Evolutionary conservation across 345 rosid genomes (phyloP), one percentile per base, ranked within the genome.

Genomic region (Lepidium africanum): DNA sequence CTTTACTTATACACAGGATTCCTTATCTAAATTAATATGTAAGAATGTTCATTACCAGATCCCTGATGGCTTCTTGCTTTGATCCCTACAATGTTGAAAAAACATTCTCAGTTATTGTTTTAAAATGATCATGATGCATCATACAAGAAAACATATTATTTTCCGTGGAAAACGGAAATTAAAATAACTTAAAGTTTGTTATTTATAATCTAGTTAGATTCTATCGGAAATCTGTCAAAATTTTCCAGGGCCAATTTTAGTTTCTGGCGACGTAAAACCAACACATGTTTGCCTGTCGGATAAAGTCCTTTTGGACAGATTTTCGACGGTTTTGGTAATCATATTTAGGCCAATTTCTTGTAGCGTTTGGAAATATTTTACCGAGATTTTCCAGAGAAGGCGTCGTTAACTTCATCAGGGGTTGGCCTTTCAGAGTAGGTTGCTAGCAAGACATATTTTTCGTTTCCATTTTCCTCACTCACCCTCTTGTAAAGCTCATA

Each of bases 401-500:
- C 90, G 67, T 90, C 79, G 10, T 92, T 88, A 47, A 90, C 70
- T 70, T 92, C 87, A 62, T 92, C 91, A 9, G 69, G 67, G 56
- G 67, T 82, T 36, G 98, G 97, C 73, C 76, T 83, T 59, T 79
- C 80, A 21, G 76, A 39, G 79, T 84, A 88, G 1, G 86, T 71
- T 27, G 88, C 80, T 53, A 92, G 64, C 69, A 87, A 40, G 8
- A 75, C 59, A 25, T 92, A 92, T 77, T 87, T 82, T 62, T 92
- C 98, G 76, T 62, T 80, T 17, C 86, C 78, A 8, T 80, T 65
- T 48, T 82, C 65, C 71, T 74, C 81, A 10, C 69, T 86, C 59
- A 92, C 83, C 65, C 97, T 83, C 81, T 84, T 90, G 77, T 86
- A 90, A 72, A 93, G 74, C 64, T 93, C 97, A 27, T 83, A 82